Evolutionary conservation across 495 filamentous ascomycete species (phyloP).

Genomic region (Hypoxylon intermedium): DNA sequence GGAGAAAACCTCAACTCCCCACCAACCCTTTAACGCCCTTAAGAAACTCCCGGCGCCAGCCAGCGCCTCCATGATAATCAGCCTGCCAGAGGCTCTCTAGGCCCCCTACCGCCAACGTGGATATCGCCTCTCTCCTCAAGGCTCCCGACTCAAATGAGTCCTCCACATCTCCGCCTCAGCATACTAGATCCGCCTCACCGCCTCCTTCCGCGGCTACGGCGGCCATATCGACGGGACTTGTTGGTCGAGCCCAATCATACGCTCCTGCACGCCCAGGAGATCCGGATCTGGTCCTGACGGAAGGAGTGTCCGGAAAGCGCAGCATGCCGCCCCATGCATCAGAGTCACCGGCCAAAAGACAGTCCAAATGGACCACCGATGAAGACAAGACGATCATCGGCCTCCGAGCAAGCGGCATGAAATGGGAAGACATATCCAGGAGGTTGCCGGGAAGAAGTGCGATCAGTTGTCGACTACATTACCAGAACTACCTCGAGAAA

Average conservation of each 20-base stretch:
- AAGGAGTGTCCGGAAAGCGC: slow-evolving; percentile 46
- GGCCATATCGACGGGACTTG: slow-evolving; percentile 31
- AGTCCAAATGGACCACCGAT: slow-evolving; percentile 93
- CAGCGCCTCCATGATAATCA: slow-evolving; percentile 42
- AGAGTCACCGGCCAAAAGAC: slow-evolving; percentile 88
- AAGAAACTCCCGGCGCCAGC: slow-evolving; percentile 25
- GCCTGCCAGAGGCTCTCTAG: slow-evolving; percentile 40
- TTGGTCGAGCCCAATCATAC: slow-evolving; percentile 29
- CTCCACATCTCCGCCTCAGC: slow-evolving; percentile 60
- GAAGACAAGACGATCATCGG: slow-evolving; percentile 91
- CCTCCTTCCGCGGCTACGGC: slow-evolving; percentile 51
- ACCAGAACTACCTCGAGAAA: slow-evolving; percentile 96
- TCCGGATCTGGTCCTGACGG: slow-evolving; percentile 21
- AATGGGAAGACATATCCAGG: slow-evolving; percentile 98
- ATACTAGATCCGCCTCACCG: slow-evolving; percentile 58
- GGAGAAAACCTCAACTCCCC: slow-evolving; percentile 4
- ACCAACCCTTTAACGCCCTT: slow-evolving; percentile 19
- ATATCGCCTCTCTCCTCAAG: slow-evolving; percentile 86
- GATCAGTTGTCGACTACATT: slow-evolving; percentile 92
- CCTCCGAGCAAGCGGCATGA: slow-evolving; percentile 86
- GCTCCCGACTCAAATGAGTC: slow-evolving; percentile 82
- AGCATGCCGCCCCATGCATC: slow-evolving; percentile 61
- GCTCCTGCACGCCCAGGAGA: slow-evolving; percentile 20
- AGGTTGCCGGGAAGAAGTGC: slow-evolving; percentile 86
- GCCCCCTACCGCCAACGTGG: slow-evolving; percentile 74